Evolutionary conservation across 306 rosid species (phyloP).

Genomic region (Elaeagnus macrophylla): DNA sequence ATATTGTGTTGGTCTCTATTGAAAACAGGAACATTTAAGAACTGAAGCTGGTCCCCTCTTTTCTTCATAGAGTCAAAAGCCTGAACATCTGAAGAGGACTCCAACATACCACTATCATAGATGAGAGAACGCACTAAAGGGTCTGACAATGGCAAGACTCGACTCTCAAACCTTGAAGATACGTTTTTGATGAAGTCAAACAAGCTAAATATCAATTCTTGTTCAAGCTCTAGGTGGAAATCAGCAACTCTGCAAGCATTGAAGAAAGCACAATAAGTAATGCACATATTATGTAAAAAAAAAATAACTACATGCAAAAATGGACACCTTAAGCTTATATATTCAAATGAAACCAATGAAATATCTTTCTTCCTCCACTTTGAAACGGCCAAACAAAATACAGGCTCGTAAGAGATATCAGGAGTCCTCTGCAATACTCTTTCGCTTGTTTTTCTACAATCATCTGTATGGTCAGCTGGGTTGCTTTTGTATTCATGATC

Average conservation of each 20-base stretch:
- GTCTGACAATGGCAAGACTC: constrained; percentile 41
- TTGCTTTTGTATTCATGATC: constrained; percentile 41
- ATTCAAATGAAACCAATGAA: constrained; percentile 77
- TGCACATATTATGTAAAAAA: background rate
- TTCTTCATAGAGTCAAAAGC: constrained; percentile 27
- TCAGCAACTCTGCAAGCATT: constrained; percentile 74
- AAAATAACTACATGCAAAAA: constrained; percentile 18
- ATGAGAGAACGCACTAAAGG: constrained; percentile 15
- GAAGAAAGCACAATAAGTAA: constrained; percentile 20
- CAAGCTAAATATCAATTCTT: constrained; percentile 77
- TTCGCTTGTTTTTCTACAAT: constrained; percentile 31
- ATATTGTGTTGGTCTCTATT: constrained; percentile 25
- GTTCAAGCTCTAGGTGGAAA: constrained; percentile 83
- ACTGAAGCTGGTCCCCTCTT: constrained; percentile 28
- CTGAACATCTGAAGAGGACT: constrained; percentile 30
- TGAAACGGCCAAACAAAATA: constrained; percentile 57
- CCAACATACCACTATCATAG: constrained; percentile 24
- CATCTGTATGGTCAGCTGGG: constrained; percentile 29
- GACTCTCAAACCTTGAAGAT: constrained; percentile 45
- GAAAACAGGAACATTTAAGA: constrained; percentile 24
- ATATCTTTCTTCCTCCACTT: constrained; percentile 93
- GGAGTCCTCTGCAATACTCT: constrained; percentile 31
- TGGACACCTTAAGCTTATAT: constrained; percentile 68
- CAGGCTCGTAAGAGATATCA: constrained; percentile 47
- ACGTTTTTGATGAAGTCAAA: constrained; percentile 62